A percentile compares a stretch with the other conserved stretches of the same genome.
phyloP scores from a whole-genome alignment of 306 rosid species.

The Cicer cuneatum region DNA sequence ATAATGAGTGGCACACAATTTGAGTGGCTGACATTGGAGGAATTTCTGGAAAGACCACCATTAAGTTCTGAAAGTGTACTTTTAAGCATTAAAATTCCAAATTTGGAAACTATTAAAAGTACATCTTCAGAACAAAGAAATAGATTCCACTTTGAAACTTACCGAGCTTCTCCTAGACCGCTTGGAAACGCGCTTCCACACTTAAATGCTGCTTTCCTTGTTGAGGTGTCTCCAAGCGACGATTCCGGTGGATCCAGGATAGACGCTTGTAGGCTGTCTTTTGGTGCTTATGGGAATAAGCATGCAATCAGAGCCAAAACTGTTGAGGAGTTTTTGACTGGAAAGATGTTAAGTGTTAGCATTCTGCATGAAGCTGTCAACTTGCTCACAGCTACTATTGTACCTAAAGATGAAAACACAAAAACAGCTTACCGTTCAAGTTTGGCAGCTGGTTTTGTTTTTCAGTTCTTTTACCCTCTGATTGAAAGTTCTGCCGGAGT shows the following conservation, averaged over 20 bases:
- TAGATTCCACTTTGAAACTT: constrained; percentile 69
- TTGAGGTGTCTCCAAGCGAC: constrained; percentile 59
- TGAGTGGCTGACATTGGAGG: constrained; percentile 66
- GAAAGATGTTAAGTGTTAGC: constrained; percentile 60
- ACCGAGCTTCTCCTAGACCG: constrained; percentile 83
- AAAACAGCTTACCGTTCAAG: constrained; percentile 69
- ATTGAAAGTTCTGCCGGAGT: constrained; percentile 45
- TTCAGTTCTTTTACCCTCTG: constrained; percentile 70
- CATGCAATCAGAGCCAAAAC: constrained; percentile 83
- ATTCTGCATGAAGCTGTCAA: constrained; percentile 65
- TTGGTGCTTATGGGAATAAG: constrained; percentile 74
- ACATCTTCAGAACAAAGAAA: constrained; percentile 46
- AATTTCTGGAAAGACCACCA: constrained; percentile 72
- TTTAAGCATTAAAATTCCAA: constrained; percentile 68
- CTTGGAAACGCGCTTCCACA: constrained; percentile 82
- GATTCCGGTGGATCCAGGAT: constrained; percentile 55
- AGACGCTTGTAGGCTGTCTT: constrained; percentile 66
- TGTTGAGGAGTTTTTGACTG: constrained; percentile 67
- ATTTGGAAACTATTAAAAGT: constrained; percentile 48
- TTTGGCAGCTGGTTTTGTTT: constrained; percentile 80
- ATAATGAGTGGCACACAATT: constrained; percentile 58
- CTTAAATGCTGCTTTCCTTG: constrained; percentile 84
- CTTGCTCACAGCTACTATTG: constrained; percentile 54
- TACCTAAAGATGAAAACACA: constrained; percentile 63
- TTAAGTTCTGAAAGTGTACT: constrained; percentile 60